A percentile compares a stretch with the other conserved stretches of the same genome.
Evolutionary conservation across 495 filamentous ascomycete species (phyloP).

Genomic region (Podospora pseudopauciseta): DNA sequence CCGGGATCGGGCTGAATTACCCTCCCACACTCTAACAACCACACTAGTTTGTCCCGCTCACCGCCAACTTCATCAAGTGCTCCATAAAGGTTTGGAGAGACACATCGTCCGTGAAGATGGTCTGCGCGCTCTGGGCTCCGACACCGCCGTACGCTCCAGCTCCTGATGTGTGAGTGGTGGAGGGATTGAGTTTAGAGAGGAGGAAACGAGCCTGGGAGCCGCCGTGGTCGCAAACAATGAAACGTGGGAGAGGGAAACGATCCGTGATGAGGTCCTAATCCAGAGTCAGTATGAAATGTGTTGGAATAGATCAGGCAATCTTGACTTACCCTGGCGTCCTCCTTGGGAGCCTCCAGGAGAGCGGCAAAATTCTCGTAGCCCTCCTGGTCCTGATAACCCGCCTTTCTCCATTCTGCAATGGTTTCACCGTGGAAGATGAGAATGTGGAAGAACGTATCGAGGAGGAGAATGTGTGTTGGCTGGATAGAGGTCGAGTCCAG

Average conservation of each 20-base stretch:
- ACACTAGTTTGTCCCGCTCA: constrained; percentile 53
- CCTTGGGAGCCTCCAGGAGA: constrained; percentile 91
- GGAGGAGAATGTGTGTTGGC: constrained; percentile 85
- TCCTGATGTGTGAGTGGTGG: constrained; percentile 93
- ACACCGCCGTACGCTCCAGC: constrained; percentile 77
- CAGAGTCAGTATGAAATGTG: constrained; percentile 19
- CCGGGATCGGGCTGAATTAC: background rate
- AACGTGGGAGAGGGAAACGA: constrained; percentile 94
- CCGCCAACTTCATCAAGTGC: constrained; percentile 89
- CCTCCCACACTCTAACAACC: background rate
- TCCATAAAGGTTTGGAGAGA: constrained; percentile 99
- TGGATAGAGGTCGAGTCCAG: constrained; percentile 96
- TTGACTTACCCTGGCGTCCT: constrained; percentile 81
- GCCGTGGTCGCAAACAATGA: constrained; percentile 98
- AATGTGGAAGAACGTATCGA: constrained; percentile 99
- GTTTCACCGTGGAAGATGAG: constrained; percentile 99
- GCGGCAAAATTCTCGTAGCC: constrained; percentile 95
- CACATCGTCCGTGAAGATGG: constrained; percentile 99
- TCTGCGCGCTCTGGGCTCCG: constrained; percentile 82
- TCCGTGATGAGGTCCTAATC: constrained; percentile 92
- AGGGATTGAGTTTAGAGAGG: constrained; percentile 95
- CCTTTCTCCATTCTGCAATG: constrained; percentile 96
- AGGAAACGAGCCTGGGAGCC: constrained; percentile 98
- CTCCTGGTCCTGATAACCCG: constrained; percentile 96
- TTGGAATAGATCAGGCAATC: background rate